Evolutionary conservation across 2,329 filamentous ascomycete genomes (phyloP).

Genomic region (Graphiopsis chlorocephala): DNA sequence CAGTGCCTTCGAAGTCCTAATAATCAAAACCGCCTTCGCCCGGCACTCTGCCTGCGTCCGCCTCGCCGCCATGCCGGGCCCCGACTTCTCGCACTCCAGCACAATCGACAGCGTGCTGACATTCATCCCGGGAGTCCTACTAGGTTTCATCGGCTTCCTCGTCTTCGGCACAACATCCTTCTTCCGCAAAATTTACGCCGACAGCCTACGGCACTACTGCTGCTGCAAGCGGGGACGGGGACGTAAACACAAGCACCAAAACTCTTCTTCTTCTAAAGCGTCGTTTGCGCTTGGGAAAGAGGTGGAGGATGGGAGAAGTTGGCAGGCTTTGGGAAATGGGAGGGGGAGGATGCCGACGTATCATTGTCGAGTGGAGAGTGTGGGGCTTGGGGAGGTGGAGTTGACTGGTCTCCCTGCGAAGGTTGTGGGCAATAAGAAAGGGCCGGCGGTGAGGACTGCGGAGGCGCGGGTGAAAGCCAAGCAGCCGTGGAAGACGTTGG

Average conservation of each 20-base stretch:
- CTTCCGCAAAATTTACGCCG: slow-evolving; percentile 17
- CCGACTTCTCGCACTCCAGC: slow-evolving; percentile 18
- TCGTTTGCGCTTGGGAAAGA: neutral
- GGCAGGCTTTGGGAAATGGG: neutral
- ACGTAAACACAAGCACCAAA: neutral
- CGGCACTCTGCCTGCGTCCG: slow-evolving; percentile 9
- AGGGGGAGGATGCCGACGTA: neutral
- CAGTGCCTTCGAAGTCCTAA: slow-evolving; percentile 19
- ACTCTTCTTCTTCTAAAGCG: neutral
- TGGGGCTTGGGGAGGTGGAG: neutral
- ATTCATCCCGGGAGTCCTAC: slow-evolving; percentile 20
- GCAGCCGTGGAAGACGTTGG: slow-evolving; percentile 10
- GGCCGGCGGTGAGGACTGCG: neutral
- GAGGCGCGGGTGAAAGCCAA: neutral
- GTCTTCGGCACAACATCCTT: slow-evolving; percentile 23
- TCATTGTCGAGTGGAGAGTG: neutral
- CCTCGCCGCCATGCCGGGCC: neutral
- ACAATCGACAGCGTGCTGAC: slow-evolving; percentile 17
- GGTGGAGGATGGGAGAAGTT: neutral
- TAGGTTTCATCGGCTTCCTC: slow-evolving; percentile 18
- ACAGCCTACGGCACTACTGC: neutral
- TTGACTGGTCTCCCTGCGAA: too few species aligned
- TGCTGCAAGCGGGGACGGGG: neutral
- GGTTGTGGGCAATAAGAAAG: neutral
- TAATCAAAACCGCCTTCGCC: slow-evolving; percentile 18